phyloP scores from a whole-genome alignment of 202 grass and related monocot species.

The Eragrostis tef region DNA sequence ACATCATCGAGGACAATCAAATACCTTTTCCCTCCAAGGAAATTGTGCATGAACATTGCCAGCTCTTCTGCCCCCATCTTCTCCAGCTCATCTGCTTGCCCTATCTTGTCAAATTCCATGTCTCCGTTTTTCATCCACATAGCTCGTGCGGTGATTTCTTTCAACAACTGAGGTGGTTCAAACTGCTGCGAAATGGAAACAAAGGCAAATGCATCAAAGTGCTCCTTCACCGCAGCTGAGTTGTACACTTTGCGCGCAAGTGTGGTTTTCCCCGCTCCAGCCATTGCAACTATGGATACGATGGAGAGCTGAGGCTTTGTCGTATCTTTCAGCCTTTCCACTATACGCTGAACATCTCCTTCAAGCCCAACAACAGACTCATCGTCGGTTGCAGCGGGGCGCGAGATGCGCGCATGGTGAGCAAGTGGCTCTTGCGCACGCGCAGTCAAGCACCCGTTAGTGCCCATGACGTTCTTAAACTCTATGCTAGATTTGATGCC shows the following conservation, averaged over 20 bases:
- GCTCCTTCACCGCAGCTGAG: neutral
- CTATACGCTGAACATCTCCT: neutral
- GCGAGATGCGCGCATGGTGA: too few relatives aligned
- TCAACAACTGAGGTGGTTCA: neutral
- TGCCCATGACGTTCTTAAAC: neutral
- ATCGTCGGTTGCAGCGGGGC: neutral
- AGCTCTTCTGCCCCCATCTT: neutral
- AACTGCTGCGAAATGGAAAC: slow-evolving; percentile 3
- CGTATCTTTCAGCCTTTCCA: neutral
- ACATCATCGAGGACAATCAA: neutral
- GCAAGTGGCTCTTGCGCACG: neutral
- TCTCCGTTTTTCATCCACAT: neutral
- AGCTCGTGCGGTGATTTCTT: neutral
- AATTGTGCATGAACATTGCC: neutral
- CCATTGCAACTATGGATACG: neutral
- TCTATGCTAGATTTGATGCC: neutral
- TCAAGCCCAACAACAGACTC: neutral
- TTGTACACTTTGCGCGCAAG: neutral
- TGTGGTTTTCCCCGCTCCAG: slow-evolving; percentile 5
- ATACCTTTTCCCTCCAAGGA: neutral
- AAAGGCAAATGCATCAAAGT: neutral
- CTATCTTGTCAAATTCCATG: neutral
- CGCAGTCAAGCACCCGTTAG: neutral
- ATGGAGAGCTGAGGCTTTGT: neutral
- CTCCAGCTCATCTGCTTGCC: neutral